phyloP scores from a whole-genome alignment of 2,329 filamentous ascomycete species.

The Diaporthe nobilis region DNA sequence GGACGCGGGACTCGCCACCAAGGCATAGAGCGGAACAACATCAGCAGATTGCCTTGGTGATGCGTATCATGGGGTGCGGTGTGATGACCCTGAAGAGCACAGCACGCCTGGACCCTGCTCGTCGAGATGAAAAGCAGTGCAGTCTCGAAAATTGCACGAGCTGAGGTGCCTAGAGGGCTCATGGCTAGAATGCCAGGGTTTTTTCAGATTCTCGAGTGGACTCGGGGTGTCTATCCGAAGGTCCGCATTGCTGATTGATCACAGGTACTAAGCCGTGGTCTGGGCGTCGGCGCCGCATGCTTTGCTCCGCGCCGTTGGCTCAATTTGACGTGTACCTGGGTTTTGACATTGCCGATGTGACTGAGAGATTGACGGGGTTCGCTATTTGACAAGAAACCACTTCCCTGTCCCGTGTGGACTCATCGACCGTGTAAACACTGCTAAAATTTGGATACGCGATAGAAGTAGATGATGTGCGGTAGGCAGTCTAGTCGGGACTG shows the following conservation, averaged over 20 bases:
- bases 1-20: conserved; percentile 16
- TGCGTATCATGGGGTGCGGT: not conserved
- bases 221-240: not conserved
- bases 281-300: not conserved
- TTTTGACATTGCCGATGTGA: not conserved
- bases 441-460: not conserved
- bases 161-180: conserved; percentile 1
- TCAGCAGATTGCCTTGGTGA: conserved; percentile 17
- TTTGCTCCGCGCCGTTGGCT: conserved; percentile 4
- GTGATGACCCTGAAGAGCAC: conserved; percentile 23
- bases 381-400: not conserved
- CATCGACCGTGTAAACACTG: not conserved
- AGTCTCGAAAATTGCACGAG: not conserved
- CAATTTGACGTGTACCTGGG: not conserved
- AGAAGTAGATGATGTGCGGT: not conserved
- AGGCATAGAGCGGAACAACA: conserved; percentile 20
- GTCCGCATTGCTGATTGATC: not conserved
- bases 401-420: not conserved
- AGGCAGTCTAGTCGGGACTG: not conserved
- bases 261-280: not conserved
- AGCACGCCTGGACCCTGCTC: conserved; percentile 17
- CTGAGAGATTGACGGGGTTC: not conserved
- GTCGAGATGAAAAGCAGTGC: conserved; percentile 16
- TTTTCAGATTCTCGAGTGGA: not conserved
- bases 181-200: not conserved